phyloP scores from a whole-genome alignment of 169 alveolate species.

The Plasmodium adleri region DNA sequence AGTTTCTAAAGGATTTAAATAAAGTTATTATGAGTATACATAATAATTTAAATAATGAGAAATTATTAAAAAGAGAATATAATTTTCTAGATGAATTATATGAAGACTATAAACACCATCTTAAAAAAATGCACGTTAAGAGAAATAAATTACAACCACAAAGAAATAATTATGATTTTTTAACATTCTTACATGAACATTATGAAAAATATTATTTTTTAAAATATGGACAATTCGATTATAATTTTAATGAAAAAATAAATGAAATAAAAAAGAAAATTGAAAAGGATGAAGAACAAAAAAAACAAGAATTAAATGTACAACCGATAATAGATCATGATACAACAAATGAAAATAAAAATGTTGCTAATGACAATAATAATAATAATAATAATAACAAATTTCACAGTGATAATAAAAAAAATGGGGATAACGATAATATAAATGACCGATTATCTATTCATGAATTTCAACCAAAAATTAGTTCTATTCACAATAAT shows the following conservation, averaged over 20 bases:
- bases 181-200: conserved; percentile 74
- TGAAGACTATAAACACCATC: conserved; percentile 67
- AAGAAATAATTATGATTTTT: conserved; percentile 68
- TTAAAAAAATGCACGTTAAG: conserved; percentile 45
- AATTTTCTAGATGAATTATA: conserved; percentile 48
- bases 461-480: neutral
- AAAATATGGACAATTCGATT: conserved; percentile 51
- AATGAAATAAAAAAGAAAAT: conserved; percentile 14
- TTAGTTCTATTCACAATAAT: neutral
- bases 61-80: conserved; percentile 55
- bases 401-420: neutral
- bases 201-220: conserved; percentile 54
- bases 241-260: conserved; percentile 45
- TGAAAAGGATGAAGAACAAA: conserved; percentile 9
- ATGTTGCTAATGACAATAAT: neutral
- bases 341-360: neutral
- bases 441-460: neutral
- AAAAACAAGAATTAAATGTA: neutral
- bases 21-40: conserved; percentile 68
- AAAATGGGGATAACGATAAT: neutral
- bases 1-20: conserved; percentile 37
- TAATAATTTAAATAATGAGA: conserved; percentile 56
- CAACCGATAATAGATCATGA: neutral
- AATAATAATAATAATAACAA: neutral
- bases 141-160: conserved; percentile 70